A percentile compares a stretch with the other conserved stretches of the same genome.
Conservation (phyloP, 495 filamentous ascomycete genomes). For the Aspergillus wentii region DNA sequence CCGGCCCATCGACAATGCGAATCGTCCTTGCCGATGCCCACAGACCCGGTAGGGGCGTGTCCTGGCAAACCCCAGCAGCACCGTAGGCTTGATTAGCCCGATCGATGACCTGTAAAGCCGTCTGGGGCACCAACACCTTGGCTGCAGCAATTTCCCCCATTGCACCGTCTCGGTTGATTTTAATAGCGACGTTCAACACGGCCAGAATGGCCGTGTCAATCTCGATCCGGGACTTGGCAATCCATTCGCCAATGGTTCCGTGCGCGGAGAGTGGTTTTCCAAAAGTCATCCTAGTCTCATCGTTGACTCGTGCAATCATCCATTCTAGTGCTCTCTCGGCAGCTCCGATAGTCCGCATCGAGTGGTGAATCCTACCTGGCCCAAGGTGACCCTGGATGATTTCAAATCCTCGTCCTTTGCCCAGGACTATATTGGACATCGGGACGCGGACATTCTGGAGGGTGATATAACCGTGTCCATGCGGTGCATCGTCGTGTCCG, state of each 20-base stretch:
- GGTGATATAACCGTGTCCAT: conserved; percentile 5
- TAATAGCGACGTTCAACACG: conserved; percentile 7
- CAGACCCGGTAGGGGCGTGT: conserved; percentile 9
- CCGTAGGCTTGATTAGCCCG: conserved; percentile 5
- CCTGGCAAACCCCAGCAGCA: conserved; percentile 3
- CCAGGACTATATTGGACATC: conserved; percentile 5
- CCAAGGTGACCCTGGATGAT: conserved; percentile 9
- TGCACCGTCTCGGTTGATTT: conserved; percentile 2
- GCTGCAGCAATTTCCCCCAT: conserved; percentile 2
- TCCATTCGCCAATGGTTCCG: conserved; percentile 6
- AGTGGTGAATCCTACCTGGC: conserved; percentile 11
- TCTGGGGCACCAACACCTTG: conserved; percentile 7
- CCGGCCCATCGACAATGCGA: conserved; percentile 7
- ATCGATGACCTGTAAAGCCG: conserved; percentile 3
- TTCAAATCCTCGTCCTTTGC: conserved; percentile 5
- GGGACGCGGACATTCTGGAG: conserved; percentile 6
- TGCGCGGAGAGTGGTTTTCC: neutral
- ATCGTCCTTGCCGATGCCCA: conserved; percentile 3
- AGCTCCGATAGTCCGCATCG: conserved; percentile 8
- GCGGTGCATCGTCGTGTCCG: conserved; percentile 9
- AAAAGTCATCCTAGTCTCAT: conserved; percentile 5
- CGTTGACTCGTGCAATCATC: conserved; percentile 2
- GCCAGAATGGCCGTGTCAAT: conserved; percentile 5
- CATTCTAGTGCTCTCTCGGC: conserved; percentile 6
- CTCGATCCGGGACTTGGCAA: conserved; percentile 6